Evolutionary conservation across 805 yeast species (phyloP).

Genomic region (Jamesozyma gamospora): DNA sequence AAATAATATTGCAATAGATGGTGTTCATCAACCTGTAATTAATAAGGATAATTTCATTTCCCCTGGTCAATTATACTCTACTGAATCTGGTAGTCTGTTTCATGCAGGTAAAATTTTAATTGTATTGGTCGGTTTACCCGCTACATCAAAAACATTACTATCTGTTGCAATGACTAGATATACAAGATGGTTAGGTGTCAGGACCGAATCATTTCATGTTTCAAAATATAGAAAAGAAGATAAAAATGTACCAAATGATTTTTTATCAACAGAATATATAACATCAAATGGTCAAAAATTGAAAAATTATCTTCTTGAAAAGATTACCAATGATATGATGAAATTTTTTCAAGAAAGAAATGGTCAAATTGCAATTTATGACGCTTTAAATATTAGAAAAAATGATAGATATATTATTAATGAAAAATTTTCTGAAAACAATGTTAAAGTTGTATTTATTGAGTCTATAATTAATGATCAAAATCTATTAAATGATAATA

Average conservation of each 20-base stretch:
- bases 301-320: conserved; percentile 48
- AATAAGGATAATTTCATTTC: conserved; percentile 43
- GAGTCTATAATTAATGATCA: conserved; percentile 78
- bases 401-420: conserved; percentile 53
- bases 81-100: conserved; percentile 84
- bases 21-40: conserved; percentile 46
- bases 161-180: conserved; percentile 88
- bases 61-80: conserved; percentile 88
- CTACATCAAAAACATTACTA: conserved; percentile 88
- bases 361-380: conserved; percentile 94
- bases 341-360: conserved; percentile 60
- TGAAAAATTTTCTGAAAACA: conserved; percentile 41
- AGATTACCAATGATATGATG: conserved; percentile 60
- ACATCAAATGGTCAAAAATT: conserved; percentile 39
- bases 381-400: conserved; percentile 81
- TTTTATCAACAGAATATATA: conserved; percentile 49
- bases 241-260: conserved; percentile 51
- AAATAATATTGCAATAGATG: conserved; percentile 32
- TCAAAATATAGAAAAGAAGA: conserved; percentile 74
- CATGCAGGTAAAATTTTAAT: conserved; percentile 93
- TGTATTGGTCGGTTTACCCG: conserved; percentile 86
- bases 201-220: conserved; percentile 81
- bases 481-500: conserved; percentile 58
- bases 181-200: conserved; percentile 92
- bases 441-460: conserved; percentile 74